phyloP scores from a whole-genome alignment of 495 filamentous ascomycete species.

The Penicillium diatomitis region DNA sequence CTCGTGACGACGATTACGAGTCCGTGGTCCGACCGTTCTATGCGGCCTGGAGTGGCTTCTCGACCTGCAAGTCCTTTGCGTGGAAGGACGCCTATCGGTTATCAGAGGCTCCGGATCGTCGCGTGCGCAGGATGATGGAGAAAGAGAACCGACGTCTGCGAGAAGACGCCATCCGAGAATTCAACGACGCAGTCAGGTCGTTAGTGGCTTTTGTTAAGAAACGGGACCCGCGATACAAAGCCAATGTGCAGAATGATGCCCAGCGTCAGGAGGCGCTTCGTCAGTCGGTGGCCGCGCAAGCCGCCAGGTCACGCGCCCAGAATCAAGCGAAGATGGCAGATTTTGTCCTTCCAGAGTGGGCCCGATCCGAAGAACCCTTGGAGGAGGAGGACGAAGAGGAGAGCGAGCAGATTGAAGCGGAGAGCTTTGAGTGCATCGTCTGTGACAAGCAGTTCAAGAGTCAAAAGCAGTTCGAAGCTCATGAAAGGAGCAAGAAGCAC shows the following conservation, averaged over 20 bases:
- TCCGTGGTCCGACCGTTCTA: constrained; percentile 74
- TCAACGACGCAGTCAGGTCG: constrained; percentile 84
- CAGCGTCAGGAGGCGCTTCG: constrained; percentile 72
- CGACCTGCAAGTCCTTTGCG: constrained; percentile 74
- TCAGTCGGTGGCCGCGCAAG: constrained; percentile 73
- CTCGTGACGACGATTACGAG: constrained; percentile 56
- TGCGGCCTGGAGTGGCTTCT: constrained; percentile 67
- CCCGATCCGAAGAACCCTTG: constrained; percentile 39
- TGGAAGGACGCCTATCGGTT: constrained; percentile 81
- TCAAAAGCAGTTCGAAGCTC: constrained; percentile 82
- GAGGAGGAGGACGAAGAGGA: constrained; percentile 52
- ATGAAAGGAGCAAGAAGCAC: constrained; percentile 96
- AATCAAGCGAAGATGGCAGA: constrained; percentile 63
- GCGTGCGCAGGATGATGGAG: constrained; percentile 76
- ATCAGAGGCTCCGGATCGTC: constrained; percentile 80
- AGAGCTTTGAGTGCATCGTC: constrained; percentile 77
- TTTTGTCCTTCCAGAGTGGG: constrained; percentile 70
- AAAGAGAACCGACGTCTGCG: constrained; percentile 88
- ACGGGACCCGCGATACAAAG: constrained; percentile 74
- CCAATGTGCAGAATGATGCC: constrained; percentile 60
- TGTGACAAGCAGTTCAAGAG: constrained; percentile 93
- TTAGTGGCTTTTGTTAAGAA: constrained; percentile 89
- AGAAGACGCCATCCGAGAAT: constrained; percentile 74
- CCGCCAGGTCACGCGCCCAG: constrained; percentile 72
- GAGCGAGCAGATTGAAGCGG: constrained; percentile 44